A percentile compares a stretch with the other conserved stretches of the same genome.
Evolutionary conservation across 2,329 filamentous ascomycete species (phyloP).

Genomic region (Akanthomyces muscarius): DNA sequence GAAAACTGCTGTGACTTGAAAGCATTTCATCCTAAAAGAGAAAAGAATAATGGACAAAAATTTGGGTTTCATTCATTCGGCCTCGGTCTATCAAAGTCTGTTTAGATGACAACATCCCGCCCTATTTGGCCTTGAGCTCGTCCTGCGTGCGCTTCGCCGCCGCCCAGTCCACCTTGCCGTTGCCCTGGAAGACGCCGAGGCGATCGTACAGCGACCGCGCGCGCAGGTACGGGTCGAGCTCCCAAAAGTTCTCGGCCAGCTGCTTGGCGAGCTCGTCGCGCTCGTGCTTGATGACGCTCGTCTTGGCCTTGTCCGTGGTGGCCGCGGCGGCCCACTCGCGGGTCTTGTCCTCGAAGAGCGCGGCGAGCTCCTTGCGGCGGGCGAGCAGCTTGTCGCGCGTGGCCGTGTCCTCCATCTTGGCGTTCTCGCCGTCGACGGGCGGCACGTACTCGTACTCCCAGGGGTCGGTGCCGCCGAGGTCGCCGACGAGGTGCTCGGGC

Average conservation of each 20-base stretch:
- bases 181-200: conserved; percentile 60
- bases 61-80: background rate
- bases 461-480: conserved; percentile 77
- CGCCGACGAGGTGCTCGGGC: conserved; percentile 62
- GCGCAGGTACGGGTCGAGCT: conserved; percentile 74
- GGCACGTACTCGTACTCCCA: conserved; percentile 77
- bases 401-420: conserved; percentile 56
- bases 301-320: conserved; percentile 34
- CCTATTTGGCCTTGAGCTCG: conserved; percentile 7
- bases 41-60: background rate
- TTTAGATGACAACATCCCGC: background rate
- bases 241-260: conserved; percentile 74
- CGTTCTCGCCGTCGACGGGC: conserved; percentile 67
- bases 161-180: conserved; percentile 64
- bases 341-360: conserved; percentile 68
- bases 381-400: conserved; percentile 58
- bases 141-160: conserved; percentile 30
- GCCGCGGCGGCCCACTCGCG: conserved; percentile 60
- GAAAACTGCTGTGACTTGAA: background rate
- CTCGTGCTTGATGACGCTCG: conserved; percentile 45
- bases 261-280: conserved; percentile 55
- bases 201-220: conserved; percentile 77
- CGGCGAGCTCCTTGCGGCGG: conserved; percentile 58
- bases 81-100: background rate
- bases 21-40: background rate